A percentile compares a stretch with the other conserved stretches of the same genome.
Evolutionary conservation across 805 yeast species (phyloP).

Genomic region (Henningerozyma blattae): DNA sequence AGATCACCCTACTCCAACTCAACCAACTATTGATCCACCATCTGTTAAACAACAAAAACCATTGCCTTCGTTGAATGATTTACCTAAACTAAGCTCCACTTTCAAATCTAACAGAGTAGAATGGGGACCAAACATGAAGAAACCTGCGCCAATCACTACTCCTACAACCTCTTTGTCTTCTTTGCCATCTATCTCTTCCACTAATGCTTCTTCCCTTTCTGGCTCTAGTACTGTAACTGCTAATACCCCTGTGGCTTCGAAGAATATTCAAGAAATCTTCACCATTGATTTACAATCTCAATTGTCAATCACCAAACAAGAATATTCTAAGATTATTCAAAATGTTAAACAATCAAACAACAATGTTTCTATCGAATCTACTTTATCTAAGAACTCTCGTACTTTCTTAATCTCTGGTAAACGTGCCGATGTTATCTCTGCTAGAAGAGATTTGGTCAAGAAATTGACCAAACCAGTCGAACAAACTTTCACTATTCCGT

Average conservation of each 20-base stretch:
- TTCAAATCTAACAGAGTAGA: conserved; percentile 22
- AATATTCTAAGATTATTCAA: conserved; percentile 54
- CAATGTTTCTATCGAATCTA: conserved; percentile 66
- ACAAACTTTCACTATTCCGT: conserved; percentile 55
- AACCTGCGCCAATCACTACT: conserved; percentile 14
- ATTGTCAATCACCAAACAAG: conserved; percentile 47
- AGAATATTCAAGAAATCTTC: conserved; percentile 67
- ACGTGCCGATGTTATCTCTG: conserved; percentile 49
- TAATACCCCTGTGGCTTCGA: conserved; percentile 40
- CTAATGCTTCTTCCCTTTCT: conserved; percentile 6
- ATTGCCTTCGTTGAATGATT: conserved; percentile 31
- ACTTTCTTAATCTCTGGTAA: conserved; percentile 75
- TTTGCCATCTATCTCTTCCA: conserved; percentile 11
- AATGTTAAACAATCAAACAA: conserved; percentile 44
- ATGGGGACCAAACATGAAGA: conserved; percentile 40
- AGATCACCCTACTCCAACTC: conserved; percentile 2
- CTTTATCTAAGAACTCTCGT: conserved; percentile 67
- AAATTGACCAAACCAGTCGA: conserved; percentile 66
- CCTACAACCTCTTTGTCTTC: conserved; percentile 13
- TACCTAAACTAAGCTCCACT: conserved; percentile 54
- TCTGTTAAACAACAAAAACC: conserved; percentile 6
- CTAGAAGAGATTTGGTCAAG: conserved; percentile 64
- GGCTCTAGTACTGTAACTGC: conserved; percentile 14
- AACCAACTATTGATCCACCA: conserved; percentile 3
- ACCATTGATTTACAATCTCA: conserved; percentile 62